These are phyloP conservation scores for Aurantiochytrium sp. DNA, from an alignment of 108 stramenopile genomes.

Conservation along the genomic window DNA sequence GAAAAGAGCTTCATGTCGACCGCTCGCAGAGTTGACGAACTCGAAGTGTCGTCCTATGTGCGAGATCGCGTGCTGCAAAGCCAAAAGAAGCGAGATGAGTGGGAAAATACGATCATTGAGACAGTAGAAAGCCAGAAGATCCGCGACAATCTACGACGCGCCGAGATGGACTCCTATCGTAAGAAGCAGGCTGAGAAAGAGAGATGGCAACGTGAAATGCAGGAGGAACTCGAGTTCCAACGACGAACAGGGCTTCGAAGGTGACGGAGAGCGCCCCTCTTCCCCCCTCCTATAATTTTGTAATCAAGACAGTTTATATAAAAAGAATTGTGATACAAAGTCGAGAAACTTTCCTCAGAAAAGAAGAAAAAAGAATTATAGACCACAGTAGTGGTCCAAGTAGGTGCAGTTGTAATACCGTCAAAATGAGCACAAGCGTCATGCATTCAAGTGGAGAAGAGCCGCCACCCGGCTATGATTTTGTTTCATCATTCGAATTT, in stretches of 20 bases:
- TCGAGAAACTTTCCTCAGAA: no score
- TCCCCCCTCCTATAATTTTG: no score
- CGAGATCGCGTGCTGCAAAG: background rate
- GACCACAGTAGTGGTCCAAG: no score
- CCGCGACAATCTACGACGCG: background rate
- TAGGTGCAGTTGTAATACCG: no score
- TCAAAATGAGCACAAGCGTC: no score
- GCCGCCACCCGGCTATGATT: no score
- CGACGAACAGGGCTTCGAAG: background rate
- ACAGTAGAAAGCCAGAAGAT: background rate
- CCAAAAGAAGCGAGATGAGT: background rate
- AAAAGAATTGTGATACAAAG: no score
- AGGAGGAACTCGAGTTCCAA: background rate
- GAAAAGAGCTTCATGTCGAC: no score
- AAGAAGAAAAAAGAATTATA: no score
- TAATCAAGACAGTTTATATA: no score
- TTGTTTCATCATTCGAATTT: no score
- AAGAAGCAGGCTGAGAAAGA: constrained; percentile 1
- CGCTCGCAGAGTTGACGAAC: background rate
- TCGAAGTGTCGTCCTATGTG: background rate
- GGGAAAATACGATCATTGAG: background rate
- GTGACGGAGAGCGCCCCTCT: background rate
- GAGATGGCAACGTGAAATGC: background rate
- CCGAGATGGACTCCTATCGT: background rate
- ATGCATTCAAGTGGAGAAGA: no score